These are phyloP conservation scores for Hanseniaspora nectarophila DNA, from an alignment of 805 yeast species.

Conservation along the genomic window DNA sequence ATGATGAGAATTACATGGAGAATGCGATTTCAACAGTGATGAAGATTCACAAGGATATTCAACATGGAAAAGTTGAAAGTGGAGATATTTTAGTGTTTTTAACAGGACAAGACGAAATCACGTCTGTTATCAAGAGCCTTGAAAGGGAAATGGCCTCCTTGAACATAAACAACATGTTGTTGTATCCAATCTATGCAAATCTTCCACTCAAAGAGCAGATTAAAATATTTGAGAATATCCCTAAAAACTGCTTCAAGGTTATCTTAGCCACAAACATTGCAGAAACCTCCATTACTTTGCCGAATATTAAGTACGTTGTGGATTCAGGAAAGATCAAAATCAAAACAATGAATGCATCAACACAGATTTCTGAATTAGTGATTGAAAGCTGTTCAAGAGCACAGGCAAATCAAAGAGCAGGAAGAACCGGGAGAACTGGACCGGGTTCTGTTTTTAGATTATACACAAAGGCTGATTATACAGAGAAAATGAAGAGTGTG, in stretches of 20 bases:
- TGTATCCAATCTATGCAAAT: constrained; percentile 85
- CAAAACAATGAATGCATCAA: constrained; percentile 72
- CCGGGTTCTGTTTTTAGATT: constrained; percentile 91
- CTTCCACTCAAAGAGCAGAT: constrained; percentile 76
- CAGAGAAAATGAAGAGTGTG: constrained; percentile 61
- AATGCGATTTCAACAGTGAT: constrained; percentile 81
- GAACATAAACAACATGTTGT: constrained; percentile 44
- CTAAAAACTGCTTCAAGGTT: constrained; percentile 64
- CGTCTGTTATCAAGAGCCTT: constrained; percentile 59
- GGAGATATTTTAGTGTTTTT: constrained; percentile 86
- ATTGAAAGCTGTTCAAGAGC: constrained; percentile 88
- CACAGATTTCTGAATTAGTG: constrained; percentile 78
- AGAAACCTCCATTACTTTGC: constrained; percentile 90
- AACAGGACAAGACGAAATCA: constrained; percentile 96
- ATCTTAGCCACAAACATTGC: constrained; percentile 95
- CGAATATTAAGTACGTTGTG: constrained; percentile 87
- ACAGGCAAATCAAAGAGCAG: constrained; percentile 91
- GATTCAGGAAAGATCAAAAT: constrained; percentile 94
- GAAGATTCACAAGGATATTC: constrained; percentile 59
- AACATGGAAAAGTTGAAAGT: constrained; percentile 27
- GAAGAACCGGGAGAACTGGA: constrained; percentile 95
- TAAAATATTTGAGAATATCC: constrained; percentile 78
- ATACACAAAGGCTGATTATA: constrained; percentile 60
- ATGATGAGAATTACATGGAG: constrained; percentile 58
- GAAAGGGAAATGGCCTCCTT: constrained; percentile 52